phyloP scores from a whole-genome alignment of 2,329 filamentous ascomycete genomes.

The Paecilomyces formosus region DNA sequence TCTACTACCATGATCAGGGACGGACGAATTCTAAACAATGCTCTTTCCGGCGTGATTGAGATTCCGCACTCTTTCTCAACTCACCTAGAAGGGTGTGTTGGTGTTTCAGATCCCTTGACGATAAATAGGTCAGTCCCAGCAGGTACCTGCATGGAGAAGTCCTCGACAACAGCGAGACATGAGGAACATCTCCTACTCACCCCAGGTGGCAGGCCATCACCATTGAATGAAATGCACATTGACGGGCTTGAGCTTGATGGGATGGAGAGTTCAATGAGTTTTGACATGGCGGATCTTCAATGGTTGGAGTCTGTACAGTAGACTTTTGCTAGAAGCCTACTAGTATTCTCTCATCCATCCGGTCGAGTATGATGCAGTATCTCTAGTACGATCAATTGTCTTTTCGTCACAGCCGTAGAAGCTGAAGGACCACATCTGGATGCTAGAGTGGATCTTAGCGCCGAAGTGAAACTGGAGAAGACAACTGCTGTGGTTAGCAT shows the following conservation, averaged over 20 bases:
- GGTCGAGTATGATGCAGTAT: too few species aligned
- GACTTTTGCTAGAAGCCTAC: too few species aligned
- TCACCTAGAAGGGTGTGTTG: neutral
- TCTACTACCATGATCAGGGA: neutral
- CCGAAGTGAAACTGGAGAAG: too few species aligned
- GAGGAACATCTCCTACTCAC: neutral
- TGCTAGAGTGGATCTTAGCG: too few species aligned
- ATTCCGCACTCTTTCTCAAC: neutral
- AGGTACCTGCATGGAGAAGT: neutral
- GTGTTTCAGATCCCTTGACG: neutral
- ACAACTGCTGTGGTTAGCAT: too few species aligned
- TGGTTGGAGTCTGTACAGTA: neutral
- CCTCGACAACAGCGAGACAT: neutral
- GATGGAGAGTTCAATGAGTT: conserved; percentile 1
- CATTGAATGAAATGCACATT: neutral
- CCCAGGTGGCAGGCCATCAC: neutral
- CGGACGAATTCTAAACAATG: neutral
- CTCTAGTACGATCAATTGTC: too few species aligned
- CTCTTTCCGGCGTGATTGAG: neutral
- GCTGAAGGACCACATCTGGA: too few species aligned
- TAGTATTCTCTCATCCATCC: too few species aligned
- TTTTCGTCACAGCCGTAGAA: too few species aligned
- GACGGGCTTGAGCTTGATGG: neutral
- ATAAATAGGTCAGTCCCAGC: neutral
- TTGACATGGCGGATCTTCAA: conserved; percentile 1